Evolutionary conservation across 352 stramenopile species (phyloP).

Genomic region (Phytophthora aleatoria): DNA sequence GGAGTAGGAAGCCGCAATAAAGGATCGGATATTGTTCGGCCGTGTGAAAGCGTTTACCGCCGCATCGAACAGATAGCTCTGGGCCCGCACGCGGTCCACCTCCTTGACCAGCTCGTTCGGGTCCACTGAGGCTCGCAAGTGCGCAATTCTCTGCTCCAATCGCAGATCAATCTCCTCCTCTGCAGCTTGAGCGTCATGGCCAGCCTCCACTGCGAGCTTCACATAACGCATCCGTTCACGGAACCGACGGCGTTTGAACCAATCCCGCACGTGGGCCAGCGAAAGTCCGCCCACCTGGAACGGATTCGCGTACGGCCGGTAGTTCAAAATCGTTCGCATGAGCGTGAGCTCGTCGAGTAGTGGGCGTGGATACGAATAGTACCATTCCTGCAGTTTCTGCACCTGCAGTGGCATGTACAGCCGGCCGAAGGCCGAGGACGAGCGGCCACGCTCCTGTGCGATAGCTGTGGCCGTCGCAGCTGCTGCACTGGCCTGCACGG

Average conservation of each 20-base stretch:
- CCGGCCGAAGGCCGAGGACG: slow-evolving; percentile 52
- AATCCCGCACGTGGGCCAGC: slow-evolving; percentile 78
- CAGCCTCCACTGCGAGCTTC: slow-evolving; percentile 72
- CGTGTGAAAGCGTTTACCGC: slow-evolving; percentile 67
- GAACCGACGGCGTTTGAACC: slow-evolving; percentile 84
- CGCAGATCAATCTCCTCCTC: slow-evolving; percentile 81
- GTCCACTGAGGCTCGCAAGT: slow-evolving; percentile 65
- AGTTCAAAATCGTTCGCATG: slow-evolving; percentile 86
- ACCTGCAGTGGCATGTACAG: slow-evolving; percentile 71
- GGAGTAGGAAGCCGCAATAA: slow-evolving; percentile 56
- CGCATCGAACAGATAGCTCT: slow-evolving; percentile 73
- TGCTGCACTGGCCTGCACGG: slow-evolving; percentile 68
- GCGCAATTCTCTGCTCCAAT: slow-evolving; percentile 81
- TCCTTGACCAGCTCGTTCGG: slow-evolving; percentile 85
- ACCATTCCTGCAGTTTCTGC: slow-evolving; percentile 87
- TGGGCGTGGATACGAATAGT: slow-evolving; percentile 79
- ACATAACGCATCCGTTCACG: slow-evolving; percentile 82
- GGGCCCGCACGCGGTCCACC: slow-evolving; percentile 66
- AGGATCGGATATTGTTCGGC: slow-evolving; percentile 60
- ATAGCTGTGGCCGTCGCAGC: slow-evolving; percentile 71
- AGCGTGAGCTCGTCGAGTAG: slow-evolving; percentile 81
- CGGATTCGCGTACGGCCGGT: slow-evolving; percentile 74
- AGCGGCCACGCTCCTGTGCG: slow-evolving; percentile 67
- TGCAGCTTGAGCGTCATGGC: slow-evolving; percentile 56
- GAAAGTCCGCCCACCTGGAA: slow-evolving; percentile 65